Evolutionary conservation across 192 early-diverging fungal species (phyloP).

Genomic region (Coemansia sp.): DNA sequence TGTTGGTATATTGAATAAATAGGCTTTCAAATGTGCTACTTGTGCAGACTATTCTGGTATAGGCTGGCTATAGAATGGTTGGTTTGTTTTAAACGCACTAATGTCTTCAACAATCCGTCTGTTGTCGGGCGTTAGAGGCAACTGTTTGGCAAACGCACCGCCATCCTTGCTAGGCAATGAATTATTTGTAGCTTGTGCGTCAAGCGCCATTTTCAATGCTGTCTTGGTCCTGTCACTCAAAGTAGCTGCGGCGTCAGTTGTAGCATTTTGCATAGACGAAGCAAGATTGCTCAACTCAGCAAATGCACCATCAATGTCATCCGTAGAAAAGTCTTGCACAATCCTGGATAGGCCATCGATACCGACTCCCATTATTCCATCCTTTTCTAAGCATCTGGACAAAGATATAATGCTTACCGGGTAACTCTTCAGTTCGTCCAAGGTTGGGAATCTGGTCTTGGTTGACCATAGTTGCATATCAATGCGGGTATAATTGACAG

Average conservation of each 20-base stretch:
- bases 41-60: background rate
- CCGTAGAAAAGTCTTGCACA: background rate
- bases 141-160: background rate
- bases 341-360: slow-evolving; percentile 2
- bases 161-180: background rate
- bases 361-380: background rate
- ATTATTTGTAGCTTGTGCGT: background rate
- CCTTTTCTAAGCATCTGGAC: slow-evolving; percentile 11
- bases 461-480: slow-evolving; percentile 23
- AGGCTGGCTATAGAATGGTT: background rate
- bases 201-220: slow-evolving; percentile 13
- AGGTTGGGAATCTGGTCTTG: slow-evolving; percentile 6
- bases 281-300: background rate
- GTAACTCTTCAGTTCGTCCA: slow-evolving; percentile 7
- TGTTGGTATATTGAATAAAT: too few relatives aligned
- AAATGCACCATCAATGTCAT: background rate
- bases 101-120: slow-evolving; percentile 12
- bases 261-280: too few relatives aligned
- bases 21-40: too few relatives aligned
- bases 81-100: slow-evolving; percentile 12
- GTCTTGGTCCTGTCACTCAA: slow-evolving; percentile 3
- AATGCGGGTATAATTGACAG: slow-evolving; percentile 27
- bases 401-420: slow-evolving; percentile 12
- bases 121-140: slow-evolving; percentile 13
- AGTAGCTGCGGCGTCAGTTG: too few relatives aligned